Evolutionary conservation across 2,329 filamentous ascomycete genomes (phyloP).

Genomic region (Epichloe hybrida): DNA sequence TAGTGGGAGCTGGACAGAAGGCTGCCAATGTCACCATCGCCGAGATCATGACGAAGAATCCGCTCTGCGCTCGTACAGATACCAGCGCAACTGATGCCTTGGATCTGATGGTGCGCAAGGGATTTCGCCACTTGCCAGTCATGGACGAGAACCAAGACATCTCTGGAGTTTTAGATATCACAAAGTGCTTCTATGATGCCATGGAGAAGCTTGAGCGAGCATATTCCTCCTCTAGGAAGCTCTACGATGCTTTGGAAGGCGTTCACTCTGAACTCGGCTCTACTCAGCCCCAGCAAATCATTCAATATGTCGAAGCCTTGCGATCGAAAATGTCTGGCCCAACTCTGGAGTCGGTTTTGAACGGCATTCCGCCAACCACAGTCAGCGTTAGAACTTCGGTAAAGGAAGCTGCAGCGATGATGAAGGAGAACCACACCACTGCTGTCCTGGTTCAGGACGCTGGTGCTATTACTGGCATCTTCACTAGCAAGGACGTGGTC

Average conservation of each 20-base stretch:
- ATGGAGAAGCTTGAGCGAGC: conserved; percentile 99
- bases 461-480: conserved; percentile 95
- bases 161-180: conserved; percentile 94
- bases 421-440: conserved; percentile 99
- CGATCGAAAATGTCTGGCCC: conserved; percentile 95
- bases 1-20: conserved; percentile 83
- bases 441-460: conserved; percentile 93
- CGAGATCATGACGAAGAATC: conserved; percentile 99
- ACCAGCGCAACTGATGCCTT: conserved; percentile 95
- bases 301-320: conserved; percentile 95
- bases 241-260: conserved; percentile 94
- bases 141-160: conserved; percentile 99
- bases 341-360: conserved; percentile 86
- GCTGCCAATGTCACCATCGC: conserved; percentile 83
- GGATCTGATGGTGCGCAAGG: conserved; percentile 96
- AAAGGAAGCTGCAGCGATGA: conserved; percentile 84
- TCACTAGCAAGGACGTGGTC: conserved; percentile 98
- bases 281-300: conserved; percentile 95
- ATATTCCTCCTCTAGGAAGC: conserved; percentile 92
- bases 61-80: conserved; percentile 89
- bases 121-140: conserved; percentile 91
- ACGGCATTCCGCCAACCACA: conserved; percentile 81
- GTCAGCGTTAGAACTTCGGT: conserved; percentile 94
- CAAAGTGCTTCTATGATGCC: conserved; percentile 98
- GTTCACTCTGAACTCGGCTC: conserved; percentile 94